Conservation (phyloP, 169 alveolate species). For the Plasmodium vinckei region DNA sequence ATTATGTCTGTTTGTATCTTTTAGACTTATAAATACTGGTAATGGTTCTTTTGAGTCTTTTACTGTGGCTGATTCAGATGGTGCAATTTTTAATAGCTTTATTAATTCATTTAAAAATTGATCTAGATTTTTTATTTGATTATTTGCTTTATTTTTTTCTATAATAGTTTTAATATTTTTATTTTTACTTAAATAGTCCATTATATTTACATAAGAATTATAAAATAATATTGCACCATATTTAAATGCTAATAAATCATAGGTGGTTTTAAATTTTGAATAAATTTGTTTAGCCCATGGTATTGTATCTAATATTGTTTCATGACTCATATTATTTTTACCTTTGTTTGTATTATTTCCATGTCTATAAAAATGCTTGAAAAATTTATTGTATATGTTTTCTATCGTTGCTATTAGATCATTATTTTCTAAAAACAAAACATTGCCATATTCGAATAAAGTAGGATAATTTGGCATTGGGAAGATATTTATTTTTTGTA, state of each 20-base stretch:
- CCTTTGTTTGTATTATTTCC: background rate
- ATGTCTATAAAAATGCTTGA: conserved; percentile 16
- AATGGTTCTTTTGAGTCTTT: no score
- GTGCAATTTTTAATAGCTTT: conserved; percentile 4
- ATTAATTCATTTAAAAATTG: conserved; percentile 37
- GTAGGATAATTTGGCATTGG: conserved; percentile 46
- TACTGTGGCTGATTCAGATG: no score
- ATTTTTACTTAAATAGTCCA: conserved; percentile 14
- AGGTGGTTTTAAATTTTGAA: conserved; percentile 21
- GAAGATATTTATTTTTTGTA: conserved; percentile 26
- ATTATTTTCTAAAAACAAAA: conserved; percentile 27
- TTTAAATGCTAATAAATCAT: conserved; percentile 48
- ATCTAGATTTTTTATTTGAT: conserved; percentile 22
- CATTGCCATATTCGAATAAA: background rate
- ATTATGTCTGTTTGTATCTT: background rate
- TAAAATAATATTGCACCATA: conserved; percentile 23
- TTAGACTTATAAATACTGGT: background rate
- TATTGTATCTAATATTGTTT: background rate
- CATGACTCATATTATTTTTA: background rate
- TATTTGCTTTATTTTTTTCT: background rate
- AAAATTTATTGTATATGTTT: conserved; percentile 15
- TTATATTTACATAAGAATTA: background rate
- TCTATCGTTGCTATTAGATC: conserved; percentile 26
- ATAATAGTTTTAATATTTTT: conserved; percentile 2
- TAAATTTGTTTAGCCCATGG: conserved; percentile 40